Conservation (phyloP, 331 rosid genomes). For the Rhamnella rubrinervis region DNA sequence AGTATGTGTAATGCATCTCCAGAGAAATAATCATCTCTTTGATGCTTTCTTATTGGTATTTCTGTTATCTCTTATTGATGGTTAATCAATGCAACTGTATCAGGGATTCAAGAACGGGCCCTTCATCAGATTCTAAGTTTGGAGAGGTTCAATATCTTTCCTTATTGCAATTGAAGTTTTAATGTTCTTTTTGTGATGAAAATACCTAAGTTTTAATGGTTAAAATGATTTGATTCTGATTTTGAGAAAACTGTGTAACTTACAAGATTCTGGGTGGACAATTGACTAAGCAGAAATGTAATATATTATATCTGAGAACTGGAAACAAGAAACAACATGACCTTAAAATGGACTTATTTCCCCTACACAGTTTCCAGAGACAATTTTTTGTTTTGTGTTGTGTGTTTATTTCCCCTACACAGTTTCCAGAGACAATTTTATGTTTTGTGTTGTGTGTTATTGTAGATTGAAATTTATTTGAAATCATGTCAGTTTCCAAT, state of each 20-base stretch:
- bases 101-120: conserved; percentile 77
- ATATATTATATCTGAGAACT: too few relatives aligned
- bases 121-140: conserved; percentile 73
- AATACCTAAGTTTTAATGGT: background rate
- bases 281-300: too few relatives aligned
- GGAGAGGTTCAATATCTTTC: conserved; percentile 76
- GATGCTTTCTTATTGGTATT: conserved; percentile 3
- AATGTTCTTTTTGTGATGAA: background rate
- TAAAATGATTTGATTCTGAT: background rate
- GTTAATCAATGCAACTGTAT: conserved; percentile 38
- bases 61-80: conserved; percentile 22
- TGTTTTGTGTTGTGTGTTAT: too few relatives aligned
- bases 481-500: too few relatives aligned
- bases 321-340: too few relatives aligned
- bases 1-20: conserved; percentile 52
- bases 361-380: too few relatives aligned
- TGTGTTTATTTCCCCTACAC: too few relatives aligned
- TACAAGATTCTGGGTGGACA: too few relatives aligned
- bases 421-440: too few relatives aligned
- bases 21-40: background rate
- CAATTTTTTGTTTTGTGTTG: too few relatives aligned
- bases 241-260: background rate
- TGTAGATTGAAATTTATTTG: too few relatives aligned
- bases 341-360: too few relatives aligned
- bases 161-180: background rate